Percentiles rank a stretch among this genome's conserved stretches.
Evolutionary conservation across 495 filamentous ascomycete genomes (phyloP).

Genomic region (Staphylotrichum tortipilum): DNA sequence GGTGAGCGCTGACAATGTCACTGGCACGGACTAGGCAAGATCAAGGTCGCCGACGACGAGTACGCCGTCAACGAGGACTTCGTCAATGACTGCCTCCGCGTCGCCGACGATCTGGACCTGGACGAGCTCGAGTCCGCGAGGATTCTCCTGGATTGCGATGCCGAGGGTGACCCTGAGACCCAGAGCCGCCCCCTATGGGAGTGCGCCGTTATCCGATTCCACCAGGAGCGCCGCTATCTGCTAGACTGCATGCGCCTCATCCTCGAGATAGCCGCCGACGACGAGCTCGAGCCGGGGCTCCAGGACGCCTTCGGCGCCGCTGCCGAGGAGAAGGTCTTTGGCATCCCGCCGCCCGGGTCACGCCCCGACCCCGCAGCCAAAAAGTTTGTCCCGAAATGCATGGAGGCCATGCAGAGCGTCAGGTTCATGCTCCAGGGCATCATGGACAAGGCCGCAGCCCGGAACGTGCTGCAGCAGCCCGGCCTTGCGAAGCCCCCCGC

Average conservation of each 20-base stretch:
- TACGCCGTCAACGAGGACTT: constrained; percentile 84
- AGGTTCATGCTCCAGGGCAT: constrained; percentile 64
- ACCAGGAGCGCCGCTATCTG: constrained; percentile 65
- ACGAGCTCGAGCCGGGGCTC: constrained; percentile 29
- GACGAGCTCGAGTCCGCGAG: constrained; percentile 79
- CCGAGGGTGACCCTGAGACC: constrained; percentile 53
- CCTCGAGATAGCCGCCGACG: constrained; percentile 55
- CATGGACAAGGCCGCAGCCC: constrained; percentile 60
- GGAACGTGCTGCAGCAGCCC: constrained; percentile 55
- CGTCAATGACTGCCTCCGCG: constrained; percentile 61
- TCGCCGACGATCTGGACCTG: constrained; percentile 80
- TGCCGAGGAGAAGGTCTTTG: constrained; percentile 33
- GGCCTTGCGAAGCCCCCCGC: constrained; percentile 52
- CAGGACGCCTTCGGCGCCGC: constrained; percentile 31
- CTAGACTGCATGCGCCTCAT: constrained; percentile 76
- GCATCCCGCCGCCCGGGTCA: constrained; percentile 19
- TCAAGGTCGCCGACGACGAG: constrained; percentile 59
- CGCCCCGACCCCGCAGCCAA: constrained; percentile 7
- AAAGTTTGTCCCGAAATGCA: constrained; percentile 57
- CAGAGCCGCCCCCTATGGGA: constrained; percentile 62
- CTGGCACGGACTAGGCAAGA: constrained; percentile 48
- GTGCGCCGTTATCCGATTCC: constrained; percentile 74
- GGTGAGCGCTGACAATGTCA: too few species aligned
- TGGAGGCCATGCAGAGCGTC: constrained; percentile 63
- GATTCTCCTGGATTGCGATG: constrained; percentile 59